phyloP scores from a whole-genome alignment of 257 asterid species.

The Cynanchum wilfordii region DNA sequence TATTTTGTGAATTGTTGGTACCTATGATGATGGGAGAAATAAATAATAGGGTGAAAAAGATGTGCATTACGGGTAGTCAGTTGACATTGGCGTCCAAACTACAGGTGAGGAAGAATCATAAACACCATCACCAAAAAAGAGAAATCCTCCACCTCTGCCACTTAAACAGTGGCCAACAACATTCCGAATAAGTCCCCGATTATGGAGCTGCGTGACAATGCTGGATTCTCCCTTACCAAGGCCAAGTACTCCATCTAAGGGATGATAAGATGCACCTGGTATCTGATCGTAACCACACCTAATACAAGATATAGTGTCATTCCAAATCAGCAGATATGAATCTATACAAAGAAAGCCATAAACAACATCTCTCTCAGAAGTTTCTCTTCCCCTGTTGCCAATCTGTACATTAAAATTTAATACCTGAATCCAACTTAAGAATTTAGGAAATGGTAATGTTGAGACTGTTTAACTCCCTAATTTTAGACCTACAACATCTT shows the following conservation, averaged over 20 bases:
- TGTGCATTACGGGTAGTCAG: conserved; percentile 50
- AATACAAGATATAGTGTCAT: not conserved
- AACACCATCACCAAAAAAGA: conserved; percentile 81
- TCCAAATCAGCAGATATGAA: not conserved
- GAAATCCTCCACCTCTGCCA: conserved; percentile 68
- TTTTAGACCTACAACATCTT: not conserved
- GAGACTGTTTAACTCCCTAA: not conserved
- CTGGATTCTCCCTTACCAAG: conserved; percentile 87
- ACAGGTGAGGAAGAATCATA: conserved; percentile 71
- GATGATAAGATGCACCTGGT: conserved; percentile 65
- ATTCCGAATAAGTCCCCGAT: conserved; percentile 61
- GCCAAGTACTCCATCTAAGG: conserved; percentile 92
- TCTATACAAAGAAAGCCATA: not conserved
- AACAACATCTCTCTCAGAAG: not conserved
- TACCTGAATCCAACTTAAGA: not conserved
- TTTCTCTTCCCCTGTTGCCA: not conserved
- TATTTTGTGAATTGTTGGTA: not conserved
- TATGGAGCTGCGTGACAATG: conserved; percentile 72
- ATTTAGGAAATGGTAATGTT: not conserved
- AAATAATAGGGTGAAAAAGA: not conserved
- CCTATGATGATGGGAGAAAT: not conserved
- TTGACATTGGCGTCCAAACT: conserved; percentile 85
- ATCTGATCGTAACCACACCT: conserved; percentile 98
- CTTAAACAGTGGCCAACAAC: conserved; percentile 82
- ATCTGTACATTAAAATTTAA: not conserved